Base-by-base conservation (phyloP, 2,329 filamentous ascomycete species). In the Verticillium klebahnii region DNA sequence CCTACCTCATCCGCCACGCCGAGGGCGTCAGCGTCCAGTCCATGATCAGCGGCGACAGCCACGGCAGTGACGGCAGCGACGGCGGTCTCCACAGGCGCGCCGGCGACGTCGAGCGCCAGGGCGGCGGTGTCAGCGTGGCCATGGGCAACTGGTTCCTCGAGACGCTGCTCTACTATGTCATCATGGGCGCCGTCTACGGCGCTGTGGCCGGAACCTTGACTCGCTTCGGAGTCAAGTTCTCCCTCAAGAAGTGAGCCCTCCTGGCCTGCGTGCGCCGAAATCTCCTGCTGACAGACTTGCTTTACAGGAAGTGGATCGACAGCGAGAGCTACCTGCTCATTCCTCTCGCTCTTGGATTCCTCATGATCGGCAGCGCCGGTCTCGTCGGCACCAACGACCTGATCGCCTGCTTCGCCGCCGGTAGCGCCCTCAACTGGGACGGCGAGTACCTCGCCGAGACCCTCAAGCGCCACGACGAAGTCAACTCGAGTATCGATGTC, bases 361-460 rank as follows among this genome's bases (percentile, higher is more conserved):
- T 87, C 68, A 74, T 85, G 39, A 75, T 87, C 31, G 84, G 85
- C 2, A 82, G 83, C 0, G 84, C 82, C 61, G 85, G 85, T 31
- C 75, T 79, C 25, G 75, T 87, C 17, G 85, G 85, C 14, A 84
- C 82, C 0, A 83, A 87, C 60, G 85, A 88, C 63, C 79, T 86
- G 0, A 76, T 88, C 3, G 84, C 85, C 3, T 88, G 84, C 68
- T 87, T 87, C 62, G 77, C 84, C 2, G 85, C 86, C 0, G 86
- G 85, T 7, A 82, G 79, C 67, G 78, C 79, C 14, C 72, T 88
- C 56, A 88, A 87, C 71, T 88, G 85, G 86, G 82, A 87, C 61
- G 85, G 85, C 3, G 68, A 78, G n/a, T 88, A 83, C 66, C 80
- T 86, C 2, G 75, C 75, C 5, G 85, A 88, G 69, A 78, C 81